Conservation (phyloP, 768 basidiomycete species). For the Termitomyces sp. region DNA sequence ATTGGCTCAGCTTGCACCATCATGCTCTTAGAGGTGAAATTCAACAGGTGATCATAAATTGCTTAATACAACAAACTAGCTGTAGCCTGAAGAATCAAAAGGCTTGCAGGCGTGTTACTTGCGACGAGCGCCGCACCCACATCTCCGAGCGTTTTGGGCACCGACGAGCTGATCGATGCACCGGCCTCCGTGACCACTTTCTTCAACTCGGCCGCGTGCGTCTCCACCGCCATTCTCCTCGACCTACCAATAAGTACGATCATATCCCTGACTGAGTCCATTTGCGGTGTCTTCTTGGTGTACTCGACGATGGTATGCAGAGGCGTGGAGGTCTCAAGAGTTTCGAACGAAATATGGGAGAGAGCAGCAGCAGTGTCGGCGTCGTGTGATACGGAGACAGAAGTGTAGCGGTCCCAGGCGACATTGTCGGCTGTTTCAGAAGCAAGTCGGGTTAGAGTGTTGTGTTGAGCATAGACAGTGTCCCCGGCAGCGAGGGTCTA, state of each 20-base stretch:
- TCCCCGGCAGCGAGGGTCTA: constrained; percentile 53
- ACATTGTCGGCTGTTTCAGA: constrained; percentile 84
- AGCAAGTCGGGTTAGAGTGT: constrained; percentile 59
- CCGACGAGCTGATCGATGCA: constrained; percentile 43
- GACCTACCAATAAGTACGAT: constrained; percentile 73
- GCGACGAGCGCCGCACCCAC: constrained; percentile 67
- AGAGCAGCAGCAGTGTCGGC: constrained; percentile 31
- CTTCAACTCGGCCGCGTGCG: constrained; percentile 54
- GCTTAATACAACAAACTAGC: too few species aligned
- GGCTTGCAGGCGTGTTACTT: constrained; percentile 40
- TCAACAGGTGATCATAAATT: too few species aligned
- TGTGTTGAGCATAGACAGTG: constrained; percentile 67
- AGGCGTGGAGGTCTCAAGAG: constrained; percentile 42
- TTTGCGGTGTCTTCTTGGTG: constrained; percentile 21
- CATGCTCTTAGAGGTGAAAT: too few species aligned
- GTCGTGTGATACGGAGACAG: constrained; percentile 20
- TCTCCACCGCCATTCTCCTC: constrained; percentile 57
- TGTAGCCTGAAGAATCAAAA: constrained; percentile 48
- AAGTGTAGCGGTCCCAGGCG: constrained; percentile 65
- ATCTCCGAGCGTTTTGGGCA: constrained; percentile 72
- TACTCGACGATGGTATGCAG: constrained; percentile 53
- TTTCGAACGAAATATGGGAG: constrained; percentile 52
- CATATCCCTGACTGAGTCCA: constrained; percentile 35
- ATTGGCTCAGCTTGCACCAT: too few species aligned
- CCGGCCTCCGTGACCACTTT: constrained; percentile 36